A percentile compares a stretch with the other conserved stretches of the same genome.
Conservation (phyloP, 2,329 filamentous ascomycete species). For the Colletotrichum sp. region DNA sequence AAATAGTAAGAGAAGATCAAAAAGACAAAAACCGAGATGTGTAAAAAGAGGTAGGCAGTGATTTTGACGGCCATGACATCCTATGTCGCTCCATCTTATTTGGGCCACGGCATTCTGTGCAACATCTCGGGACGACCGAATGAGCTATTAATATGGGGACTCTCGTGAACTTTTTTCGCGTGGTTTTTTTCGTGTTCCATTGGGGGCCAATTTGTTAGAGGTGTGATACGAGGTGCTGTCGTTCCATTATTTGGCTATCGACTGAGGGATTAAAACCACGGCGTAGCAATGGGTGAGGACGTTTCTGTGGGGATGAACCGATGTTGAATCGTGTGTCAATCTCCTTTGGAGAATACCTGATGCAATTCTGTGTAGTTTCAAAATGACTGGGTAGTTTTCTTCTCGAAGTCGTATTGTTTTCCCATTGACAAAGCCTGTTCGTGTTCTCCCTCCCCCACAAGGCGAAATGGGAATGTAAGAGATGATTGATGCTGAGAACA, state of each 20-base stretch:
- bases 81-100: background rate
- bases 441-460: background rate
- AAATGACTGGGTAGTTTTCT: background rate
- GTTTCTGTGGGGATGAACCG: background rate
- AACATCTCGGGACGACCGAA: background rate
- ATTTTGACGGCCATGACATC: background rate
- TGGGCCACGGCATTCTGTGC: background rate
- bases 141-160: background rate
- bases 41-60: background rate
- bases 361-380: background rate
- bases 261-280: background rate
- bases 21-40: background rate
- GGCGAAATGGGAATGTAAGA: too few species aligned
- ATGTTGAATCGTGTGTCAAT: background rate
- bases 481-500: too few species aligned
- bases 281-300: background rate
- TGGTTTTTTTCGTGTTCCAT: background rate
- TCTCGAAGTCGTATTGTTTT: too few species aligned
- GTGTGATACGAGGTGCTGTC: background rate
- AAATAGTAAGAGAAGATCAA: background rate
- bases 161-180: background rate
- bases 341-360: background rate
- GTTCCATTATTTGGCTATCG: background rate
- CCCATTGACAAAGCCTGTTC: background rate
- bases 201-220: background rate